Percentiles rank a stretch among this genome's conserved stretches.
Evolutionary conservation across 441 rosid species (phyloP).

Genomic region (Syzygium syzygioides): DNA sequence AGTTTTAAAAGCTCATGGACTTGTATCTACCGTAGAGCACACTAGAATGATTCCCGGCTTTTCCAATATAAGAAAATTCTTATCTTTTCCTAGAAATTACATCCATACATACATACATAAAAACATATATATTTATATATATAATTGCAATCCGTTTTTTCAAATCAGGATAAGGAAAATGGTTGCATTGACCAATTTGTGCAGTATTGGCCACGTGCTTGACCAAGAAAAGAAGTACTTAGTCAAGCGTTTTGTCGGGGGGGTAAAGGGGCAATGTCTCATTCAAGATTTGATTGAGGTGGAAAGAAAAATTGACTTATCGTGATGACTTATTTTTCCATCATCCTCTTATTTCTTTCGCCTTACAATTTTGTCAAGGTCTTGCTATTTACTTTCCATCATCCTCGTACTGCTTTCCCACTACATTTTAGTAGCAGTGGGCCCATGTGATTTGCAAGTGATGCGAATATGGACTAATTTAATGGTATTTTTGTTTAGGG

Average conservation of each 20-base stretch:
- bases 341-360: too few relatives aligned
- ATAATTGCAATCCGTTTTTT: not conserved
- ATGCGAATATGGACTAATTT: too few relatives aligned
- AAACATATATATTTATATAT: too few relatives aligned
- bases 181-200: not conserved
- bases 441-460: not conserved
- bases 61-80: not conserved
- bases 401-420: fast-evolving
- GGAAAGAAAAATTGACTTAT: not conserved
- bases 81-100: not conserved
- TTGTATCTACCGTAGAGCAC: too few relatives aligned
- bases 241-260: not conserved
- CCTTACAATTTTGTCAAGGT: too few relatives aligned
- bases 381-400: not conserved
- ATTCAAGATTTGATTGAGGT: not conserved
- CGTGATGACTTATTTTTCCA: not conserved
- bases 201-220: not conserved
- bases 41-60: not conserved
- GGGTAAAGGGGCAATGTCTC: not conserved
- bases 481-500: too few relatives aligned
- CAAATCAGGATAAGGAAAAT: not conserved
- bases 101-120: too few relatives aligned
- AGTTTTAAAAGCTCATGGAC: too few relatives aligned
- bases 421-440: not conserved
- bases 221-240: fast-evolving